Base-by-base conservation (phyloP, 495 filamentous ascomycete species). In the Aspergillus nidulans region DNA sequence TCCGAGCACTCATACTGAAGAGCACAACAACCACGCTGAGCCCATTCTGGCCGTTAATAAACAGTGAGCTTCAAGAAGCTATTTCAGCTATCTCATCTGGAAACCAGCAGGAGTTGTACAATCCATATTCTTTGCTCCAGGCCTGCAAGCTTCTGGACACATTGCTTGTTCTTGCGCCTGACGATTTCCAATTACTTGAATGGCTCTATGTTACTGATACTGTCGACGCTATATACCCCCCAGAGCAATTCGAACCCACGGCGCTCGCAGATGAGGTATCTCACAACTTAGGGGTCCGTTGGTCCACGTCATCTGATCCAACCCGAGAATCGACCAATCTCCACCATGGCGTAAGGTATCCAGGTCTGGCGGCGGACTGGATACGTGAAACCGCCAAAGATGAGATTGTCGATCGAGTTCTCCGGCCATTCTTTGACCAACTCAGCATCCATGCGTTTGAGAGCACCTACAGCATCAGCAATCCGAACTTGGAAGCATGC, bases 151-250 rank as follows among this genome's bases (percentile, higher is more conserved):
- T 99, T 2, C 77, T 99, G 6, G 95, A 97, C 55, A 74, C 86
- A 20, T 73, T 99, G 6, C 76, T 99, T 23, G 82, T 89, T n/a
- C 76, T 90, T 16, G 86, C 85, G 4, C 94, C 91, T 0, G 95
- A 99, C 57, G 94, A 97, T 64, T 99, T 97, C 69, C 94, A 97
- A 66, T 77, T 96, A 36, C 81, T 91, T 51, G 90, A 96, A 73
- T 99, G 94, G 94, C 81, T 97, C 16, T 99, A 95, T 68, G 84
- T 97, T 21, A 92, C 91, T 5, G 95, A 99, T 66, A 97, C 92
- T 32, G 92, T 96, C 59, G 94, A 99, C 64, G 91, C 95, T 1
- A 90, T 97, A 20, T 97, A 97, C 64, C 83, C 87, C 15, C 86
- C 91, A 1, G 69, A 81, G n/a, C 72, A 77, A 46, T 88, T 85